Percentiles rank a stretch among this genome's conserved stretches.
phyloP scores from a whole-genome alignment of 106 monocot genomes.

The Acorus gramineus region DNA sequence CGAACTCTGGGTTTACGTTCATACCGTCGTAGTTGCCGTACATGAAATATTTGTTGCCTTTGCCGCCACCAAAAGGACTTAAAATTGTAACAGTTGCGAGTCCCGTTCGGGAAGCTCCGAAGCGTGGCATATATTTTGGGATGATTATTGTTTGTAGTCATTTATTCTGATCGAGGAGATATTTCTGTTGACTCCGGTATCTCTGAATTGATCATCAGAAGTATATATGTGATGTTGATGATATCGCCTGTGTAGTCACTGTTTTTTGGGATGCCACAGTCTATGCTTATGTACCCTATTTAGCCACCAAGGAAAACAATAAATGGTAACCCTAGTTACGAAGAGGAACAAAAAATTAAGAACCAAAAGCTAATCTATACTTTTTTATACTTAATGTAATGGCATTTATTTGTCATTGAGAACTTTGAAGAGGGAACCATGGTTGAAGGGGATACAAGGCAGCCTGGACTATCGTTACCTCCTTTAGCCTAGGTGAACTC shows the following conservation, averaged over 20 bases:
- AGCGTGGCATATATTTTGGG: conserved; percentile 10
- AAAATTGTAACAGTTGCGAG: conserved; percentile 28
- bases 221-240: conserved; percentile 3
- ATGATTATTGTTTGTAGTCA: background rate
- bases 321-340: too few species aligned
- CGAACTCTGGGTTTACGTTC: conserved; percentile 2
- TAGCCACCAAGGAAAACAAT: too few species aligned
- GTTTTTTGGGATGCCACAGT: conserved; percentile 18
- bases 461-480: too few species aligned
- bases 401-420: too few species aligned
- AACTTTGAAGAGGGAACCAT: too few species aligned
- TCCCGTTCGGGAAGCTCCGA: conserved; percentile 23
- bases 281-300: conserved; percentile 26
- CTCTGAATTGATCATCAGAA: conserved; percentile 11
- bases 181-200: conserved; percentile 4
- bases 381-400: too few species aligned
- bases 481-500: too few species aligned
- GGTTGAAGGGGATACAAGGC: too few species aligned
- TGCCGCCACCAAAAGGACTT: background rate
- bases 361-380: too few species aligned
- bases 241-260: background rate
- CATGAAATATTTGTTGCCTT: conserved; percentile 25
- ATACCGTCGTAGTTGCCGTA: conserved; percentile 30
- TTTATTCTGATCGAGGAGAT: background rate
- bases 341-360: too few species aligned